Evolutionary conservation across 805 yeast genomes (phyloP), one percentile per base, ranked within the genome.

Genomic region (Wickerhamomyces rabaulensis): DNA sequence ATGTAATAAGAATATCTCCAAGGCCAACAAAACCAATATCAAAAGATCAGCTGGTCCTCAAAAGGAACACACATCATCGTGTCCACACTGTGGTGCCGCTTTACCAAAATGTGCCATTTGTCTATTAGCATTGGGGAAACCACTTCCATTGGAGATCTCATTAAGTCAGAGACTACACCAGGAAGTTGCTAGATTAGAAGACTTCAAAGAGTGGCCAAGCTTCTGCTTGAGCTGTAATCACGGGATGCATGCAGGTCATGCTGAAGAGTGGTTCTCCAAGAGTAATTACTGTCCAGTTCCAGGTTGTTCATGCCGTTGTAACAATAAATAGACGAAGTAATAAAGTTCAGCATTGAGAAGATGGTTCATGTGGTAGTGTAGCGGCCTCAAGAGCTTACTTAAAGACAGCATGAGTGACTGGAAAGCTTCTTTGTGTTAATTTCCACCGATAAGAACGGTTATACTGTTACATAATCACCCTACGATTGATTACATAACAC

Each of bases 221-320:
- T 89, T 89, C 66, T 92, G 99, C 59, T 67, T 92, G 52, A 79
- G 83, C 29, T 92, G 99, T 62, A 88, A 86, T 60, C 99, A 92
- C 58, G 96, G 97, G 1, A 83, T 83, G 79, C 99, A 92, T 67
- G 90, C 96, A 0, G 90, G 86, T 4, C 99, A 92, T 63, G 97
- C 97, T 0, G 90, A 87, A 52, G 95, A 91, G 58, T 92, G 99
- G 99, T 92, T 92, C 63, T 76, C 84, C 22, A 84, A 82, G 62
- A 96, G 91, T 57, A 79, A 78, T 46, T 79, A 87, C 1, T 92
- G 99, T 59, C 97, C 99, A 0, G 96, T 92, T 3, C 97, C 97
- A 0, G 95, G 90, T 39, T 92, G 99, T 59, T 71, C 74, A 37
- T 92, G 99, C 59, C 71, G 79, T 42, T 92, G 98, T 63, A 85